Percentiles rank a stretch among this genome's conserved stretches.
Evolutionary conservation across 2,329 filamentous ascomycete genomes (phyloP).

Genomic region (Alternaria sp.): DNA sequence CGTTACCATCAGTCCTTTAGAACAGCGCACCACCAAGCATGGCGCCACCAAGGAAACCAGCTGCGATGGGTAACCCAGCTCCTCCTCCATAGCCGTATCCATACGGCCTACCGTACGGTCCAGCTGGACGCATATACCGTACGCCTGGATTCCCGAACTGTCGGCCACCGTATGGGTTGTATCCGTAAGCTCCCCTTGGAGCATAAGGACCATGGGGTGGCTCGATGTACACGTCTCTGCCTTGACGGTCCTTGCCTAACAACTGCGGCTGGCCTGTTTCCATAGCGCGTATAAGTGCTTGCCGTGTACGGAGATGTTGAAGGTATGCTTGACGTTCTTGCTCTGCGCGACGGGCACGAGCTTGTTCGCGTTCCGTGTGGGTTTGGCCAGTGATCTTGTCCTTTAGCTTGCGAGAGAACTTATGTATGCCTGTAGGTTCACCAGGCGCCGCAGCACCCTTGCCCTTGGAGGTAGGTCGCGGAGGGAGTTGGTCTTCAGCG

Average conservation of each 20-base stretch:
- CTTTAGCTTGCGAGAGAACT: slow-evolving; percentile 66
- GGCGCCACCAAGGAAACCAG: slow-evolving; percentile 46
- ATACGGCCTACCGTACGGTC: slow-evolving; percentile 56
- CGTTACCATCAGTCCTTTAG: slow-evolving; percentile 8
- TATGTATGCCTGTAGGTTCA: slow-evolving; percentile 50
- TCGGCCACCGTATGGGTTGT: slow-evolving; percentile 57
- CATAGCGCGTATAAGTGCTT: slow-evolving; percentile 61
- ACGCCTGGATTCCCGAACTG: slow-evolving; percentile 60
- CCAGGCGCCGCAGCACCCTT: slow-evolving; percentile 12
- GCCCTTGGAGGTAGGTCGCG: slow-evolving; percentile 17
- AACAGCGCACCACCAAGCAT: slow-evolving; percentile 45
- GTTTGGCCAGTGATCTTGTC: slow-evolving; percentile 67
- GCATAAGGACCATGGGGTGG: slow-evolving; percentile 55
- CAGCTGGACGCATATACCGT: slow-evolving; percentile 59
- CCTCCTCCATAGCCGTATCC: slow-evolving; percentile 52
- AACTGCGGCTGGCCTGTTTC: slow-evolving; percentile 66
- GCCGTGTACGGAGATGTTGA: slow-evolving; percentile 60
- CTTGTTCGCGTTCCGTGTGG: slow-evolving; percentile 62
- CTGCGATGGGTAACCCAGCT: slow-evolving; percentile 47
- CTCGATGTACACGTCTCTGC: slow-evolving; percentile 67
- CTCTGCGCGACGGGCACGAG: slow-evolving; percentile 58
- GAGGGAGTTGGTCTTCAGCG: slow-evolving; percentile 38
- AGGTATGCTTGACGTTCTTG: slow-evolving; percentile 63
- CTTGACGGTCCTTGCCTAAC: slow-evolving; percentile 63
- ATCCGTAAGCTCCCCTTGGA: slow-evolving; percentile 50